Conservation (phyloP, 78 protist species). For the Thecamonas trahens region DNA sequence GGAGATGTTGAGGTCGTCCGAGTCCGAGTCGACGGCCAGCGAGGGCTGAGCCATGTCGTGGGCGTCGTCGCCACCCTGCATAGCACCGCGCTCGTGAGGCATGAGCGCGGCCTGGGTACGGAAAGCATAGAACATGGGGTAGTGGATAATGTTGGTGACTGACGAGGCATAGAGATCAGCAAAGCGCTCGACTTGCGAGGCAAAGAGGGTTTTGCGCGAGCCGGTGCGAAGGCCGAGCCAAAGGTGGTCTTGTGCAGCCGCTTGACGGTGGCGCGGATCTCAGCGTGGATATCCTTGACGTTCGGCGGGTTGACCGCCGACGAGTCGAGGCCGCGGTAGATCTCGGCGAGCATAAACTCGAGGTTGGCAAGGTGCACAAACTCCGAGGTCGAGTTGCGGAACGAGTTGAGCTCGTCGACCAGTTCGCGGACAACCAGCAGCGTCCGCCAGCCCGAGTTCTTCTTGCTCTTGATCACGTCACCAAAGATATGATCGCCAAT, state of each 20-base stretch:
- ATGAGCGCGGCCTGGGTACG: no score
- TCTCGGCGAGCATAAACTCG: slow-evolving; percentile 56
- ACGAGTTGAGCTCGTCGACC: slow-evolving; percentile 28
- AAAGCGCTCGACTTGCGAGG: slow-evolving; percentile 57
- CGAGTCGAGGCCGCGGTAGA: slow-evolving; percentile 37
- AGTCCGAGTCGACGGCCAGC: no score
- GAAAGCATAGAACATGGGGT: slow-evolving; percentile 56
- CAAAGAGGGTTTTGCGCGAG: slow-evolving; percentile 45
- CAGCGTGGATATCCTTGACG: not conserved
- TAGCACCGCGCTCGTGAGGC: no score
- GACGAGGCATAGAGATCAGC: slow-evolving; percentile 64
- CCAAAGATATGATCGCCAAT: slow-evolving; percentile 67
- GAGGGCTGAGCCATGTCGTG: no score
- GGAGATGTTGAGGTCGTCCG: no score
- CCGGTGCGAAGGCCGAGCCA: slow-evolving; percentile 55
- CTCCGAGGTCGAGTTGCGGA: not conserved
- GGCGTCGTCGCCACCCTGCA: no score
- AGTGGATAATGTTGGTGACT: slow-evolving; percentile 36
- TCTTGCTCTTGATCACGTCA: slow-evolving; percentile 57
- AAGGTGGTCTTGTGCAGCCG: slow-evolving; percentile 40
- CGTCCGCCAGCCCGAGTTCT: slow-evolving; percentile 59
- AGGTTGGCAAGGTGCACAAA: slow-evolving; percentile 29
- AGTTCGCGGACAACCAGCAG: slow-evolving; percentile 56
- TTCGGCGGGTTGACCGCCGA: slow-evolving; percentile 27
- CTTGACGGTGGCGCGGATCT: slow-evolving; percentile 22